A percentile compares a stretch with the other conserved stretches of the same genome.
Conservation (phyloP, 306 rosid species). For the Cucurbita maxima region DNA sequence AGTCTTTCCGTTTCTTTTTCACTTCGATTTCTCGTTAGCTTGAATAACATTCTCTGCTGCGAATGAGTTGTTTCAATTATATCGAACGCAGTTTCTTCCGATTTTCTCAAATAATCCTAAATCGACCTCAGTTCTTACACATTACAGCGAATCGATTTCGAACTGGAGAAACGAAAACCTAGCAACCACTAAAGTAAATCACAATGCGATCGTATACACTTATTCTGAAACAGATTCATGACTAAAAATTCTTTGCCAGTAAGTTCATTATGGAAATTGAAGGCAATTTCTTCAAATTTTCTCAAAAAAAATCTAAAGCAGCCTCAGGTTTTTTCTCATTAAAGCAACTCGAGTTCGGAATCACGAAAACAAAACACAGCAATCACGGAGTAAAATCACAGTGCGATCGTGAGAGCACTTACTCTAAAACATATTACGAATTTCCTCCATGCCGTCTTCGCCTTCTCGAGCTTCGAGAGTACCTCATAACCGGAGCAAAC, state of each 20-base stretch:
- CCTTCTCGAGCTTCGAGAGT: conserved; percentile 18
- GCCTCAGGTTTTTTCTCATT: neutral
- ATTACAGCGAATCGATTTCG: neutral
- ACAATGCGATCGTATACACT: neutral
- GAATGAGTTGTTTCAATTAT: neutral
- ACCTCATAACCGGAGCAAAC: conserved; percentile 9
- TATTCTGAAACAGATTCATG: conserved; percentile 20
- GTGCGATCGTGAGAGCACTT: conserved; percentile 5
- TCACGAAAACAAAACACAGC: neutral
- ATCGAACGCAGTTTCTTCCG: neutral
- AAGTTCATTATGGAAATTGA: neutral
- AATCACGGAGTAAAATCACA: neutral
- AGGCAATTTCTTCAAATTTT: neutral
- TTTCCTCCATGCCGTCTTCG: conserved; percentile 19
- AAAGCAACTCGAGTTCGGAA: neutral
- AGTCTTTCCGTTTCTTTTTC: neutral
- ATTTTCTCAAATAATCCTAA: neutral
- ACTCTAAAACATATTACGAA: conserved; percentile 23
- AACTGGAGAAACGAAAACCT: neutral
- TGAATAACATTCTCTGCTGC: neutral
- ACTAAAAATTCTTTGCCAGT: neutral
- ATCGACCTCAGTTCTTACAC: neutral
- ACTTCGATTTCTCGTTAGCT: neutral
- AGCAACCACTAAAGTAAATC: neutral
- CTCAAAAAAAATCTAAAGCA: too few relatives aligned